These are phyloP conservation scores for Starmerella sp. DNA, from an alignment of 805 yeast species.

Conservation along the genomic window DNA sequence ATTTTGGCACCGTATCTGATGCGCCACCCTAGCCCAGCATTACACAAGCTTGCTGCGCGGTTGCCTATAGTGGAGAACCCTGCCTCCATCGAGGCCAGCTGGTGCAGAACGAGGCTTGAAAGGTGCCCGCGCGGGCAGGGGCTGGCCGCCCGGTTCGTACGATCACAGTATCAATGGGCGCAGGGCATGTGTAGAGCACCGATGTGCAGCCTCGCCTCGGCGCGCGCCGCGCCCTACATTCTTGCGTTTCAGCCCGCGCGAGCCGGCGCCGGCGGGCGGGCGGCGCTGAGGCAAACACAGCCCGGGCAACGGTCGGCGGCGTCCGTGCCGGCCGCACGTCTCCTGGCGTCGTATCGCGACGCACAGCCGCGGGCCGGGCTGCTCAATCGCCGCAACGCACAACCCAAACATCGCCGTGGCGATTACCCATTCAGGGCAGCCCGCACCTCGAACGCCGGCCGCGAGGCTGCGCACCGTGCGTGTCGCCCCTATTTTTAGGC, in stretches of 20 bases:
- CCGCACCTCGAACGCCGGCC: background rate
- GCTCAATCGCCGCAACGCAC: background rate
- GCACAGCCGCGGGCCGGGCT: background rate
- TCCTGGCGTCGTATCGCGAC: background rate
- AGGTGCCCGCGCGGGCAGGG: background rate
- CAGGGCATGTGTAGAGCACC: background rate
- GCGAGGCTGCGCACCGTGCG: no score
- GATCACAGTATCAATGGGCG: background rate
- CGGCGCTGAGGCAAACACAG: background rate
- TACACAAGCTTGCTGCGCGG: background rate
- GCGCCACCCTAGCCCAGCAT: background rate
- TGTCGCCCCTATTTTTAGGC: background rate
- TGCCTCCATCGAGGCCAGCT: background rate
- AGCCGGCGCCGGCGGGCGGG: no score
- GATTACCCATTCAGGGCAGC: background rate
- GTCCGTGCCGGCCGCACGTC: background rate
- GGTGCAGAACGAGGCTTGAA: background rate
- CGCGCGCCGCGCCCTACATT: background rate
- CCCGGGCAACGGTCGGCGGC: background rate
- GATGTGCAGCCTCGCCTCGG: background rate
- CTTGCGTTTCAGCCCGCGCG: no score
- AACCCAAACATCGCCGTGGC: background rate
- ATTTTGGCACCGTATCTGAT: background rate
- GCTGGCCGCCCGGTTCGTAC: background rate
- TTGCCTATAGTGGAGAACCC: background rate